Percentiles rank a stretch among this genome's conserved stretches.
Conservation (phyloP, 768 basidiomycete genomes). For the Lactifluus pinguis region DNA sequence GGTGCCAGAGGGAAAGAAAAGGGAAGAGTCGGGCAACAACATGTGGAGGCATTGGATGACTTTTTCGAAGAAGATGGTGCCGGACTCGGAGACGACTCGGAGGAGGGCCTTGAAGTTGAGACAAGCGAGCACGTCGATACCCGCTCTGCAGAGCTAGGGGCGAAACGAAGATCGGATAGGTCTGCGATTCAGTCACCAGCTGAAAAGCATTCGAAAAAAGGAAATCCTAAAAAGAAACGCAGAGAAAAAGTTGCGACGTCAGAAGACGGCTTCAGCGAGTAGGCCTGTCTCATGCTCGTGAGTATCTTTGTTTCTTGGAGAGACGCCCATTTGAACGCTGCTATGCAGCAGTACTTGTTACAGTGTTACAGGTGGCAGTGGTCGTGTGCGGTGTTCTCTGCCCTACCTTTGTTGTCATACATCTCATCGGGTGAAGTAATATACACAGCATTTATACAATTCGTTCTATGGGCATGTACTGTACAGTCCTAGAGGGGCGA, state of each 20-base stretch:
- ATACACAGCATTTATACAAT: too few relatives aligned
- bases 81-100: conserved; percentile 2
- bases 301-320: not conserved
- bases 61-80: conserved; percentile 26
- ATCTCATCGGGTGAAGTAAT: too few relatives aligned
- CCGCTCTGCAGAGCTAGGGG: not conserved
- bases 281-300: not conserved
- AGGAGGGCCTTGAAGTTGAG: not conserved
- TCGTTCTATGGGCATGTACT: too few relatives aligned
- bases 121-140: not conserved
- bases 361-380: not conserved
- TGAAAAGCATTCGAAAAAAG: not conserved
- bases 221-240: not conserved
- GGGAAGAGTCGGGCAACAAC: not conserved
- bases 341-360: not conserved
- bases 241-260: not conserved
- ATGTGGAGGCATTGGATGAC: conserved; percentile 22
- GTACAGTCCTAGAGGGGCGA: too few relatives aligned
- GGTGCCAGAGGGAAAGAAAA: not conserved
- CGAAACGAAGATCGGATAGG: not conserved
- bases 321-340: not conserved
- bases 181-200: not conserved
- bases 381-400: too few relatives aligned
- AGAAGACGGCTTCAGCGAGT: not conserved
- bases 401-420: too few relatives aligned